Percentiles rank a stretch among this genome's conserved stretches.
Conservation (phyloP, 1,139 yeast genomes). For the Lipomyces yarrowii region DNA sequence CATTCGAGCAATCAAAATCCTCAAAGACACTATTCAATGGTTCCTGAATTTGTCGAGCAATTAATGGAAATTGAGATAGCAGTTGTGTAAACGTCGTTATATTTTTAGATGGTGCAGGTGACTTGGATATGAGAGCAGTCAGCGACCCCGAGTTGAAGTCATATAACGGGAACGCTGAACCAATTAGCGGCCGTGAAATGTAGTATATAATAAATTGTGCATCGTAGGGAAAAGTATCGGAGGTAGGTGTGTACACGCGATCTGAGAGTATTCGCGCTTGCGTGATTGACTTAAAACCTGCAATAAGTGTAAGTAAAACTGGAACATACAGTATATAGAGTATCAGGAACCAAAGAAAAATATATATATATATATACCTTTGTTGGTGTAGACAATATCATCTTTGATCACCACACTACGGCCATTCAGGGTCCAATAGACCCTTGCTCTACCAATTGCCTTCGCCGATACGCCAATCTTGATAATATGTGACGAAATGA, state of each 20-base stretch:
- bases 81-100: slow-evolving; percentile 35
- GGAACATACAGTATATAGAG: not conserved
- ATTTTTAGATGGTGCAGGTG: slow-evolving; percentile 20
- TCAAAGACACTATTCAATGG: slow-evolving; percentile 44
- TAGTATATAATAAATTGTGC: slow-evolving; percentile 52
- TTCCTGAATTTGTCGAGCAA: slow-evolving; percentile 39
- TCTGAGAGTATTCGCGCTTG: slow-evolving; percentile 51
- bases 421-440: slow-evolving; percentile 62
- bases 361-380: slow-evolving; percentile 28
- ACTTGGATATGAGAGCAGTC: slow-evolving; percentile 7
- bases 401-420: slow-evolving; percentile 61
- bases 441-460: slow-evolving; percentile 44
- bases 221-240: slow-evolving; percentile 52
- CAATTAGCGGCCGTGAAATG: slow-evolving; percentile 52
- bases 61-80: slow-evolving; percentile 39
- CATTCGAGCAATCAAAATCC: slow-evolving; percentile 42
- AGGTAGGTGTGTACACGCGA: slow-evolving; percentile 51
- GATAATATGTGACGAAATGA: slow-evolving; percentile 70
- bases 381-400: slow-evolving; percentile 50
- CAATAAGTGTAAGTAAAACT: slow-evolving; percentile 45
- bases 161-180: slow-evolving; percentile 52
- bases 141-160: slow-evolving; percentile 43
- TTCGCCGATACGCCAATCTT: slow-evolving; percentile 48
- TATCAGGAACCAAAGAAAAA: not conserved
- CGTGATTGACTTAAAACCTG: slow-evolving; percentile 57